Evolutionary conservation across 192 early-diverging fungal genomes (phyloP).

Genomic region (Umbelopsis vinacea): DNA sequence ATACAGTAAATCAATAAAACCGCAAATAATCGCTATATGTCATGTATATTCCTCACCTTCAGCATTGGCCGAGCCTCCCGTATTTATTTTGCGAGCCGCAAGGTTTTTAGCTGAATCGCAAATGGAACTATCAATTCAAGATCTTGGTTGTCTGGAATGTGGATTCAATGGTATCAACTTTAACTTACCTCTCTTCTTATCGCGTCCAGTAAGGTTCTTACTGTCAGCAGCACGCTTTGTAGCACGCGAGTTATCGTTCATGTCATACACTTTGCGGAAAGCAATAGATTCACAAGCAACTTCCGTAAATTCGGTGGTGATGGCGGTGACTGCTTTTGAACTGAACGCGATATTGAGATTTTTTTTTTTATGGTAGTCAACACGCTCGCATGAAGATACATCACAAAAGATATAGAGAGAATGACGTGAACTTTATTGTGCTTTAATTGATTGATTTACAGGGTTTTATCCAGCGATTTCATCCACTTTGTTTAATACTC

Average conservation of each 20-base stretch:
- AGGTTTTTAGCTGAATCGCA: constrained; percentile 16
- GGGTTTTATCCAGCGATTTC: constrained; percentile 12
- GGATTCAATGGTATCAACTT: background rate
- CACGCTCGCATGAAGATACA: background rate
- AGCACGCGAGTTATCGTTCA: background rate
- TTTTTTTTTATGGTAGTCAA: no score
- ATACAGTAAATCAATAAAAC: background rate
- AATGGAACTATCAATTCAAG: background rate
- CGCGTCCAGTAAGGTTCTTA: constrained; percentile 17
- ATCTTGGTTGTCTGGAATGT: background rate
- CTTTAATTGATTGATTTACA: constrained; percentile 20
- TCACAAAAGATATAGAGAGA: background rate
- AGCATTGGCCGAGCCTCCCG: background rate
- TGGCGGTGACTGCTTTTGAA: no score
- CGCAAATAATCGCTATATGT: no score
- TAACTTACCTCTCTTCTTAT: constrained; percentile 23
- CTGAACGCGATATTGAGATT: no score
- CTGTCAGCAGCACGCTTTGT: background rate
- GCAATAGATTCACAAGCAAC: no score
- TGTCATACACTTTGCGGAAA: background rate
- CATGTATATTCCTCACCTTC: background rate
- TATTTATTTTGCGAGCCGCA: constrained; percentile 16
- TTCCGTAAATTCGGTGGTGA: no score
- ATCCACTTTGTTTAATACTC: constrained; percentile 24
- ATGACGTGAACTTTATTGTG: constrained; percentile 9